These are phyloP conservation scores for Periconia macrospinosa DNA, from an alignment of 2,329 filamentous ascomycete species.

Conservation along the genomic window DNA sequence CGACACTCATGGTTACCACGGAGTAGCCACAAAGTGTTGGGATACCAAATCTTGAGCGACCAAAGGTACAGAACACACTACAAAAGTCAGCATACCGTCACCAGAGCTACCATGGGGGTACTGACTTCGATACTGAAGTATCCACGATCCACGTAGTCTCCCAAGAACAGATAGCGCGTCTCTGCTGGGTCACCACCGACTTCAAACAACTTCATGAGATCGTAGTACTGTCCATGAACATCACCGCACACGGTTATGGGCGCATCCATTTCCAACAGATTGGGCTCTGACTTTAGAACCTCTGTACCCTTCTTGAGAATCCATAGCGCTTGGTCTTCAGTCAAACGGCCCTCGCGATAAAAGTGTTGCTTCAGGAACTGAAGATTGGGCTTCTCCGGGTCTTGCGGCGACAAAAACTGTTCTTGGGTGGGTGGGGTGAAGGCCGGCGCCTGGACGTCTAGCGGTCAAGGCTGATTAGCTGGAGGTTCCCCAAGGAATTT, in stretches of 20 bases:
- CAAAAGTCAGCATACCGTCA: conserved; percentile 33
- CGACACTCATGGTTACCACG: conserved; percentile 98
- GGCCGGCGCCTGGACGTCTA: conserved; percentile 97
- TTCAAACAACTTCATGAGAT: conserved; percentile 99
- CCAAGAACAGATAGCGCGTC: conserved; percentile 94
- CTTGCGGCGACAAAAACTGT: conserved; percentile 87
- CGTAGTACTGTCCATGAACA: conserved; percentile 98
- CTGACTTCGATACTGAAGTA: conserved; percentile 95
- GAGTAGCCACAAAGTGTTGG: conserved; percentile 93
- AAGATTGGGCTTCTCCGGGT: conserved; percentile 86
- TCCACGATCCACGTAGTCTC: conserved; percentile 96
- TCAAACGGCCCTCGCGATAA: conserved; percentile 94
- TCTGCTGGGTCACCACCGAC: conserved; percentile 96
- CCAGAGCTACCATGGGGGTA: not conserved
- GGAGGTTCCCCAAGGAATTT: conserved; percentile 5
- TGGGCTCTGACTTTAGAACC: conserved; percentile 85
- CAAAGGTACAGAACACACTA: conserved; percentile 94
- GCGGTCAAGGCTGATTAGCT: conserved; percentile 26
- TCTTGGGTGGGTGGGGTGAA: conserved; percentile 91
- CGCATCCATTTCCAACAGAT: conserved; percentile 97
- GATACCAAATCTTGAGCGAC: conserved; percentile 99
- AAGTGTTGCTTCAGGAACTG: conserved; percentile 97
- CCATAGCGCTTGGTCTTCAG: conserved; percentile 95
- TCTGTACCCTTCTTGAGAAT: conserved; percentile 89
- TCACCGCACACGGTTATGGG: conserved; percentile 98